A percentile compares a stretch with the other conserved stretches of the same genome.
Evolutionary conservation across 2,329 filamentous ascomycete species (phyloP).

Genomic region (Apiospora koreana): DNA sequence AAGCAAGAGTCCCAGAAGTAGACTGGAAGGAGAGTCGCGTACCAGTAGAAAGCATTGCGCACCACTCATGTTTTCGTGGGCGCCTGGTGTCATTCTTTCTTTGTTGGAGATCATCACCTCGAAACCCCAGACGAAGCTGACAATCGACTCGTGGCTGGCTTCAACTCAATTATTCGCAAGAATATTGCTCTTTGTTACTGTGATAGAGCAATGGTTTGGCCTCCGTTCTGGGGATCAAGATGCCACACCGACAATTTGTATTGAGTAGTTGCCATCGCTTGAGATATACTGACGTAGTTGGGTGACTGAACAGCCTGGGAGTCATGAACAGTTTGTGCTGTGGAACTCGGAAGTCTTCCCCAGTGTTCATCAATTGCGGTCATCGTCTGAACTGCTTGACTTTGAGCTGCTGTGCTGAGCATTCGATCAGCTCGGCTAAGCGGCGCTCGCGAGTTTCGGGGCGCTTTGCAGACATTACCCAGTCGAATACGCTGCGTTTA

Average conservation of each 20-base stretch:
- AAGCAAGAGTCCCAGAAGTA: too few relatives aligned
- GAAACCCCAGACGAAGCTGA: too few relatives aligned
- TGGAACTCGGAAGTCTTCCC: not conserved
- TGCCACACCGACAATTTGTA: not conserved
- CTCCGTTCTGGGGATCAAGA: too few relatives aligned
- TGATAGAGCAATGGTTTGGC: too few relatives aligned
- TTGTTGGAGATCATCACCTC: too few relatives aligned
- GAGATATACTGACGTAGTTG: not conserved
- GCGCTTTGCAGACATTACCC: slow-evolving; percentile 16
- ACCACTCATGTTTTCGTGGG: too few relatives aligned
- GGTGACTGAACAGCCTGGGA: not conserved
- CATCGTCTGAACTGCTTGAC: slow-evolving; percentile 15
- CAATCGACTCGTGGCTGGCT: too few relatives aligned
- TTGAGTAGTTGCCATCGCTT: not conserved
- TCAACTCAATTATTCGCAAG: not conserved
- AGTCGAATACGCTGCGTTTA: slow-evolving; percentile 12
- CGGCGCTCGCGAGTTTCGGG: slow-evolving; percentile 16
- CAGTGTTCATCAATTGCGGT: not conserved
- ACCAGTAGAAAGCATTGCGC: too few relatives aligned
- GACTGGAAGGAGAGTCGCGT: too few relatives aligned
- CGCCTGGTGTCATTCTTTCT: too few relatives aligned
- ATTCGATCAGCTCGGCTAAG: slow-evolving; percentile 13
- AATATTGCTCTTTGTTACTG: not conserved
- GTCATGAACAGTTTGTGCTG: not conserved
- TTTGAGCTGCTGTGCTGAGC: slow-evolving; percentile 1